Base-by-base conservation (phyloP, 345 rosid species). In the Physaria fendleri region DNA sequence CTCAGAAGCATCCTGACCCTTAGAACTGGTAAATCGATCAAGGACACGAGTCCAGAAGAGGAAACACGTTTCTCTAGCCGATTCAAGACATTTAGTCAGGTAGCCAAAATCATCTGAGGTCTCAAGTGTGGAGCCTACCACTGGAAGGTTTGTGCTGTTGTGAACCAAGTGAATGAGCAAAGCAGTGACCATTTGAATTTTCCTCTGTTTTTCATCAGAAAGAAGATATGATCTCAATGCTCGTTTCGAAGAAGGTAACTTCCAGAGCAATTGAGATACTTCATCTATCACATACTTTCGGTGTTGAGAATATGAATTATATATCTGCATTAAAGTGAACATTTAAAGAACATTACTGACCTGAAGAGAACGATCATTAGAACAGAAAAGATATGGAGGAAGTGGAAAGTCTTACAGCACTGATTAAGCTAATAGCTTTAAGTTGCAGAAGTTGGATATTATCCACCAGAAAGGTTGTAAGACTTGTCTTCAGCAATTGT, bases 131-230 rank as follows among this genome's bases (percentile, higher is more conserved):
- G 81, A 48, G 82, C 82, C 68, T 77, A 77, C 74, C 82, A 84
- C 87, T 69, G 97, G 99, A 75, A 90, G 89, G 77, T 74, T 85
- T 47, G 92, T 89, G 68, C 97, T 85, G 70, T 77, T 73, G 66
- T 90, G 96, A 76, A 90, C 96, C 81, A 94, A 78, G 72, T 94
- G 99, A 76, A 94, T 81, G 62, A 94, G 85, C 75, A 94, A 74
- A 58, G 97, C 99, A 40, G 96, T 82, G 55, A 90, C 75, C 95
- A 87, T 90, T 75, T 94, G 99, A 74, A 94, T 94, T 76, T 94
- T 97, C 75, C 84, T 84, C 62, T 90, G 96, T 69, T 94, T 97
- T 76, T 94, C 99, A 80, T 90, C 99, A 45, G 99, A 96, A 9
- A 94, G 83, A 63, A 74, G 95, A 83, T 90, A 87, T 5, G 97